Conservation (phyloP, 352 stramenopile genomes). For the Aphanomyces invadans region DNA sequence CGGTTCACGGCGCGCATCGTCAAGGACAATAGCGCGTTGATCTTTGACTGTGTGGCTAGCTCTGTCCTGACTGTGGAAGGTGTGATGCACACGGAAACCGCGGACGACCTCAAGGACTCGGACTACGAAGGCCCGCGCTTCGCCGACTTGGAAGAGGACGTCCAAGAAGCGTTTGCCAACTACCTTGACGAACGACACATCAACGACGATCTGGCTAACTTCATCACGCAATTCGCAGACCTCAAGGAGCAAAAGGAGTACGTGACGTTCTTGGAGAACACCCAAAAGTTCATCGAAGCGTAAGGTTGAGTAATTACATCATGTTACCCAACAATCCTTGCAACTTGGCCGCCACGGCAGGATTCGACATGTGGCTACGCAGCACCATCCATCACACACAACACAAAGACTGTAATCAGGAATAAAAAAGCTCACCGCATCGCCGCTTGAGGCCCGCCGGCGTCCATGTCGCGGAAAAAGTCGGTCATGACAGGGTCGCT, state of each 20-base stretch:
- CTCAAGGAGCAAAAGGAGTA: slow-evolving; percentile 84
- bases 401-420: background rate
- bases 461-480: slow-evolving; percentile 77
- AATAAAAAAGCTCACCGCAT: slow-evolving; percentile 34
- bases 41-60: slow-evolving; percentile 77
- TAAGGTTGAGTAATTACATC: slow-evolving; percentile 39
- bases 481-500: slow-evolving; percentile 65
- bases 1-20: slow-evolving; percentile 68
- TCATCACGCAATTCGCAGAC: slow-evolving; percentile 77
- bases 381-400: background rate
- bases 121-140: slow-evolving; percentile 75
- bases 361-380: slow-evolving; percentile 69
- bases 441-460: slow-evolving; percentile 59
- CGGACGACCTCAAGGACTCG: slow-evolving; percentile 47
- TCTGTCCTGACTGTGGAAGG: slow-evolving; percentile 73
- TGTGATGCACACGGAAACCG: slow-evolving; percentile 55
- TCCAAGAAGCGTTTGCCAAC: slow-evolving; percentile 73
- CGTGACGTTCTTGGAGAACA: slow-evolving; percentile 62
- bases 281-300: slow-evolving; percentile 38
- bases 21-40: slow-evolving; percentile 60
- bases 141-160: slow-evolving; percentile 74
- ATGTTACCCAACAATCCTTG: slow-evolving; percentile 64
- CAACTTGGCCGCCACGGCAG: slow-evolving; percentile 72
- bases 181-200: slow-evolving; percentile 72
- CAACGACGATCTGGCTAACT: slow-evolving; percentile 76